Percentiles rank a stretch among this genome's conserved stretches.
phyloP scores from a whole-genome alignment of 176 grass and related monocot species.

The Avena atlantica region DNA sequence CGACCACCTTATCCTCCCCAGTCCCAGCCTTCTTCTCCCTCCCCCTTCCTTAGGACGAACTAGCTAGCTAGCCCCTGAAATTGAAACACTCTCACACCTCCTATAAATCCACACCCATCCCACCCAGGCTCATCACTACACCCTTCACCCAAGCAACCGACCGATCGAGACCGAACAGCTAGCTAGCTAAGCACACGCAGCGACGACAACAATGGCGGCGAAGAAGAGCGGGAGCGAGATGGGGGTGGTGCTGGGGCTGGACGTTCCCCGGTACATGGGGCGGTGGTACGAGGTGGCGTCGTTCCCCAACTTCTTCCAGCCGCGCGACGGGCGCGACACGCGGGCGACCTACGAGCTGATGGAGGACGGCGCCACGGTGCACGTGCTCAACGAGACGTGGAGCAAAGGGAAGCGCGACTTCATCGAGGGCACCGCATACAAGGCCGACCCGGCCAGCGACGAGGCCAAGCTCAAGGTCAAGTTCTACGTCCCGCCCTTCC shows the following conservation, averaged over 20 bases:
- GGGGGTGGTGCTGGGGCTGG: conserved; percentile 69
- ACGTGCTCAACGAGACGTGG: conserved; percentile 97
- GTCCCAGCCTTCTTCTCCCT: background rate
- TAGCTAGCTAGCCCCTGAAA: background rate
- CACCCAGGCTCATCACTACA: background rate
- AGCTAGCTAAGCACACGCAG: background rate
- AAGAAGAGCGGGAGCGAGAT: conserved; percentile 60
- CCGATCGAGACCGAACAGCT: background rate
- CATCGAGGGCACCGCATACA: conserved; percentile 91
- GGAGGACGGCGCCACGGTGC: conserved; percentile 73
- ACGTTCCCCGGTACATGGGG: conserved; percentile 85
- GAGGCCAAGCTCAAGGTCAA: conserved; percentile 98
- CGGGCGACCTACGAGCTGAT: conserved; percentile 76
- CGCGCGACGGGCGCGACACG: conserved; percentile 71
- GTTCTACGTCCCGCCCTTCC: conserved; percentile 91
- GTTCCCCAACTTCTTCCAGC: conserved; percentile 77
- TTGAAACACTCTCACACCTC: background rate
- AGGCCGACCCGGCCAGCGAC: conserved; percentile 69
- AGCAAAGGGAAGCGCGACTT: conserved; percentile 58
- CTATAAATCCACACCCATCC: conserved; percentile 37
- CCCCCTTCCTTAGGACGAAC: background rate
- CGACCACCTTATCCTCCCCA: conserved; percentile 45
- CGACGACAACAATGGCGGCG: background rate
- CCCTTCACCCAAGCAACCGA: background rate
- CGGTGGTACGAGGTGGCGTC: conserved; percentile 95